phyloP scores from a whole-genome alignment of 768 basidiomycete species.

The Kwoniella mangroviensis region DNA sequence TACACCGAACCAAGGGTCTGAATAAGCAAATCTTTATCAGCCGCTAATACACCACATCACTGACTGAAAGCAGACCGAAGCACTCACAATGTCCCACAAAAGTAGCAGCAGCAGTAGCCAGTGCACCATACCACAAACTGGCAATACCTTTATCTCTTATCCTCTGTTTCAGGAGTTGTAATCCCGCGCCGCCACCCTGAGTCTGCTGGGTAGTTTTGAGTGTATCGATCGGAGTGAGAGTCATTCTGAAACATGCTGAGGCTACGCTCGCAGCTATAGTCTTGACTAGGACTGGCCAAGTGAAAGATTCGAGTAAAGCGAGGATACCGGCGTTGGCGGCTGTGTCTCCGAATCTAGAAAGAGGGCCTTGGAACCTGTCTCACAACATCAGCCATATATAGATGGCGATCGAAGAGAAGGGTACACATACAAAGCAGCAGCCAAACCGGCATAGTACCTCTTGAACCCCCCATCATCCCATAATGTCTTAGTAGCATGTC shows the following conservation, averaged over 20 bases:
- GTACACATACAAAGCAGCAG: conserved; percentile 79
- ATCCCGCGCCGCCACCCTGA: conserved; percentile 71
- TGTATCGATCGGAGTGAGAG: conserved; percentile 91
- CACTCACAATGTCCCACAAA: conserved; percentile 78
- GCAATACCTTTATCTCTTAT: conserved; percentile 75
- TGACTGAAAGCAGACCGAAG: too few species aligned
- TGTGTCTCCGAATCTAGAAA: conserved; percentile 86
- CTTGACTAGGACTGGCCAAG: conserved; percentile 70
- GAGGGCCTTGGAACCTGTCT: conserved; percentile 57
- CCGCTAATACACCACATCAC: too few species aligned
- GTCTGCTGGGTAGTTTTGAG: conserved; percentile 95
- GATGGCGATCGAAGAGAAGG: too few species aligned
- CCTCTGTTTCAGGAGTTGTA: conserved; percentile 69
- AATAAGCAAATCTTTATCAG: not conserved
- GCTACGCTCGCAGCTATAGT: conserved; percentile 77
- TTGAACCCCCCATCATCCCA: conserved; percentile 77
- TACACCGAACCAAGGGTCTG: conserved; percentile 57
- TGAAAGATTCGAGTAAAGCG: conserved; percentile 77
- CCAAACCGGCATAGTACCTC: conserved; percentile 86
- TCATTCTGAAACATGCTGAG: conserved; percentile 84
- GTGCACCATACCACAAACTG: conserved; percentile 84
- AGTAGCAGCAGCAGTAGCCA: conserved; percentile 90
- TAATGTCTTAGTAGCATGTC: conserved; percentile 69
- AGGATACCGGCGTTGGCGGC: conserved; percentile 91
- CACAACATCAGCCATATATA: too few species aligned